A percentile compares a stretch with the other conserved stretches of the same genome.
phyloP scores from a whole-genome alignment of 1,284 basidiomycete species.

The Ustilago vetiveriae region DNA sequence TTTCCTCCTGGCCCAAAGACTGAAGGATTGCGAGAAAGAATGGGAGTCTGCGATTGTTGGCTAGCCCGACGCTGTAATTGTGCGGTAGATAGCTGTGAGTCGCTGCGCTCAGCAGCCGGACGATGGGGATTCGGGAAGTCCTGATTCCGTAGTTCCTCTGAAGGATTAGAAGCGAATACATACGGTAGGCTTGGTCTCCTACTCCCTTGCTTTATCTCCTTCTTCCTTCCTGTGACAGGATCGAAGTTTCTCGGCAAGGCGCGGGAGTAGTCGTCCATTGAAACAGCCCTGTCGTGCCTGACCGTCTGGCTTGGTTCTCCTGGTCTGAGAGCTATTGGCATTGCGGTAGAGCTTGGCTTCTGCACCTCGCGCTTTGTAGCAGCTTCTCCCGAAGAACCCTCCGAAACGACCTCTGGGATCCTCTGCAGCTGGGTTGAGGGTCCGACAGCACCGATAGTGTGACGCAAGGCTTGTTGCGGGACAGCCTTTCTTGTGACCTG shows the following conservation, averaged over 20 bases:
- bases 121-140: slow-evolving; percentile 32
- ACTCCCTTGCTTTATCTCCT: neutral
- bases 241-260: slow-evolving; percentile 39
- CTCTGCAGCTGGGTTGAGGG: slow-evolving; percentile 11
- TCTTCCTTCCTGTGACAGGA: slow-evolving; percentile 32
- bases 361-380: neutral
- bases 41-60: slow-evolving; percentile 18
- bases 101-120: neutral
- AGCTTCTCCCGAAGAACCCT: slow-evolving; percentile 22
- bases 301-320: slow-evolving; percentile 1
- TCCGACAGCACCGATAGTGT: slow-evolving; percentile 9
- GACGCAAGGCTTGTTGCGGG: slow-evolving; percentile 5
- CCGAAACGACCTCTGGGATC: slow-evolving; percentile 23
- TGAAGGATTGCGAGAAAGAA: slow-evolving; percentile 5
- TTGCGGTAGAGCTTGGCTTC: neutral
- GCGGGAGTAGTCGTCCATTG: slow-evolving; percentile 26
- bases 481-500: slow-evolving; percentile 18
- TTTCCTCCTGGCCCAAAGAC: slow-evolving; percentile 3
- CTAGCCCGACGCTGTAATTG: slow-evolving; percentile 37
- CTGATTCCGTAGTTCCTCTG: neutral
- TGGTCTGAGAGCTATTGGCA: slow-evolving; percentile 7
- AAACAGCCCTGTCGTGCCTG: slow-evolving; percentile 5
- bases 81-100: slow-evolving; percentile 35
- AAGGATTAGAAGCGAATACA: slow-evolving; percentile 23
- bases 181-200: slow-evolving; percentile 33